Percentiles rank a stretch among this genome's conserved stretches.
Evolutionary conservation across 2,329 filamentous ascomycete genomes (phyloP).

Genomic region (Sclerotinia nivalis): DNA sequence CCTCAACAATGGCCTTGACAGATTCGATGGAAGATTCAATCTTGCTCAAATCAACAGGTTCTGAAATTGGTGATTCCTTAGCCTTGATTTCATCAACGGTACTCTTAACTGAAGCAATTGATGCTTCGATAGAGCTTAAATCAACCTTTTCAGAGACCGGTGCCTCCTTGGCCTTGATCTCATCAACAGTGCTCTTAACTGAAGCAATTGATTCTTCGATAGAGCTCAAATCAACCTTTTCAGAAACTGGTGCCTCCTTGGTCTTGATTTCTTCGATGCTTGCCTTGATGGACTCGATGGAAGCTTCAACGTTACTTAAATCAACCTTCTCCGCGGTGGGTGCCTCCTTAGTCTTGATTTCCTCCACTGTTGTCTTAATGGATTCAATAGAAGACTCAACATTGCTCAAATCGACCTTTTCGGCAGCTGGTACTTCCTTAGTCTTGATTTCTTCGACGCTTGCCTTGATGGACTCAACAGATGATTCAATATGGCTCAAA

Average conservation of each 20-base stretch:
- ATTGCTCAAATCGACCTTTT: slow-evolving; percentile 26
- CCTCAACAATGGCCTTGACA: slow-evolving; percentile 24
- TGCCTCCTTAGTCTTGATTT: slow-evolving; percentile 29
- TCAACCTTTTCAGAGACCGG: slow-evolving; percentile 25
- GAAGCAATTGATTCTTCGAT: neutral
- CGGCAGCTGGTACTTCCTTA: slow-evolving; percentile 21
- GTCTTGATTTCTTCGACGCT: slow-evolving; percentile 31
- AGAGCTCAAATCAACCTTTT: neutral
- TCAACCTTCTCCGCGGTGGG: slow-evolving; percentile 19
- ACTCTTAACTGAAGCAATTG: slow-evolving; percentile 22
- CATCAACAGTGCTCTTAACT: slow-evolving; percentile 17
- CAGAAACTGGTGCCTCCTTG: neutral
- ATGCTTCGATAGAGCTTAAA: slow-evolving; percentile 22
- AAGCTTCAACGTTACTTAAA: neutral
- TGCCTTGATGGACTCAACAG: slow-evolving; percentile 25
- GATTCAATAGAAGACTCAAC: slow-evolving; percentile 19
- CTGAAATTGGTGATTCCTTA: slow-evolving; percentile 10
- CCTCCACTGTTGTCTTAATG: slow-evolving; percentile 22
- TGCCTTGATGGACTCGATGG: slow-evolving; percentile 17
- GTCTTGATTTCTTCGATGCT: slow-evolving; percentile 28
- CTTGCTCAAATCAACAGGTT: slow-evolving; percentile 8
- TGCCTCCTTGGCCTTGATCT: slow-evolving; percentile 22
- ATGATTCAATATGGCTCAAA: slow-evolving; percentile 27
- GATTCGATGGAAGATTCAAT: slow-evolving; percentile 26
- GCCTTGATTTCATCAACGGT: slow-evolving; percentile 24